phyloP scores from a whole-genome alignment of 164 flowering plant species.

The Hamamelis virginiana region DNA sequence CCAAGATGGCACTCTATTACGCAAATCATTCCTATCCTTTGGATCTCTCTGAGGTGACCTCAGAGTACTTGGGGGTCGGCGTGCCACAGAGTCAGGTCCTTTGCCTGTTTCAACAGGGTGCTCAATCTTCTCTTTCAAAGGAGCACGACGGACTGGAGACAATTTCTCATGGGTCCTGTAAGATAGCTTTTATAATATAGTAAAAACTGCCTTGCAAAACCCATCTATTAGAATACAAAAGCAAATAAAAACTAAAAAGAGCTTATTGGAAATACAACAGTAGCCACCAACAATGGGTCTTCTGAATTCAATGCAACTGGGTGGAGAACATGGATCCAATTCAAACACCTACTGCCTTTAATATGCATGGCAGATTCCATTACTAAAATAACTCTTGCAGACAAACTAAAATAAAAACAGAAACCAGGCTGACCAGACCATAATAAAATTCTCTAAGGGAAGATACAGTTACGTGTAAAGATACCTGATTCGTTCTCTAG shows the following conservation, averaged over 20 bases:
- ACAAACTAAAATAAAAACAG: too few relatives aligned
- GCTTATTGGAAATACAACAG: too few relatives aligned
- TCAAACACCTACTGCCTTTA: background rate
- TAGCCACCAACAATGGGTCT: background rate
- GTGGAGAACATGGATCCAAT: background rate
- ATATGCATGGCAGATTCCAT: too few relatives aligned
- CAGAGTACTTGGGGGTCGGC: slow-evolving; percentile 36
- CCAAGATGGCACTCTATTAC: slow-evolving; percentile 18
- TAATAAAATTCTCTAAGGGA: too few relatives aligned
- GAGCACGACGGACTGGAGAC: slow-evolving; percentile 32
- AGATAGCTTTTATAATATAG: background rate
- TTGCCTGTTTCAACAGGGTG: slow-evolving; percentile 19
- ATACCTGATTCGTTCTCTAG: slow-evolving; percentile 21
- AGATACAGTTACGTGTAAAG: too few relatives aligned
- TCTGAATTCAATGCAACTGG: background rate
- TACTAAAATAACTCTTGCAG: too few relatives aligned
- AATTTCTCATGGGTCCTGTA: slow-evolving; percentile 33
- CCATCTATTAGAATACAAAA: too few relatives aligned
- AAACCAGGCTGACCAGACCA: too few relatives aligned
- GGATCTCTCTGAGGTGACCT: slow-evolving; percentile 59
- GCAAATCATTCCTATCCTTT: slow-evolving; percentile 16
- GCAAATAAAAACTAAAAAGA: too few relatives aligned
- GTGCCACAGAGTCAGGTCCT: slow-evolving; percentile 22
- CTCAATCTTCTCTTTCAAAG: slow-evolving; percentile 27
- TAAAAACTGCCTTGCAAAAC: background rate